These are phyloP conservation scores for Flaveria robusta DNA, from an alignment of 129 eudicot species.

Conservation along the genomic window DNA sequence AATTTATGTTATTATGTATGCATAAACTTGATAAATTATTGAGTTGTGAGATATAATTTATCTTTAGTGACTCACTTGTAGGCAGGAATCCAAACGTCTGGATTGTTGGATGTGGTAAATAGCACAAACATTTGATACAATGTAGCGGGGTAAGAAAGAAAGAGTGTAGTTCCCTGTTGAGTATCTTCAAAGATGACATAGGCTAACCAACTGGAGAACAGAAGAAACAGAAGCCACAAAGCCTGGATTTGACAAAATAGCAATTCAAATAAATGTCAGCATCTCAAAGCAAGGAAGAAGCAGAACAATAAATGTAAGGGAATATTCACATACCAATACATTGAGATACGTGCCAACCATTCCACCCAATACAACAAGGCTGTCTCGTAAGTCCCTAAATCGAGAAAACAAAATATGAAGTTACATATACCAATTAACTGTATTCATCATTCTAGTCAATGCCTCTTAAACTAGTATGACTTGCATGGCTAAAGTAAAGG, in stretches of 20 bases:
- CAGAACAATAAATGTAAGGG: constrained; percentile 19
- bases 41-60: constrained; percentile 5
- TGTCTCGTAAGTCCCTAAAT: constrained; percentile 73
- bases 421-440: background rate
- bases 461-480: constrained; percentile 8
- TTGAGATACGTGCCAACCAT: constrained; percentile 87
- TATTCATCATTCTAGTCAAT: constrained; percentile 1
- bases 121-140: constrained; percentile 85
- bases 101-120: constrained; percentile 94
- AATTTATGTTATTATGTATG: background rate
- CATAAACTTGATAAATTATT: background rate
- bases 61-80: constrained; percentile 65
- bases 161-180: constrained; percentile 65
- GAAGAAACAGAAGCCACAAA: constrained; percentile 67
- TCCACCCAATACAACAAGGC: constrained; percentile 71
- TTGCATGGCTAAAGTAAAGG: constrained; percentile 17
- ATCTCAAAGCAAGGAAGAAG: constrained; percentile 20
- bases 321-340: constrained; percentile 65
- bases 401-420: constrained; percentile 21
- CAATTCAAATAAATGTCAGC: background rate
- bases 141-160: constrained; percentile 71
- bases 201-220: constrained; percentile 96
- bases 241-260: constrained; percentile 53
- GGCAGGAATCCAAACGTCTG: constrained; percentile 99
- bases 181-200: constrained; percentile 98